Conservation (phyloP, 768 basidiomycete genomes). For the Termitomyces sp. region DNA sequence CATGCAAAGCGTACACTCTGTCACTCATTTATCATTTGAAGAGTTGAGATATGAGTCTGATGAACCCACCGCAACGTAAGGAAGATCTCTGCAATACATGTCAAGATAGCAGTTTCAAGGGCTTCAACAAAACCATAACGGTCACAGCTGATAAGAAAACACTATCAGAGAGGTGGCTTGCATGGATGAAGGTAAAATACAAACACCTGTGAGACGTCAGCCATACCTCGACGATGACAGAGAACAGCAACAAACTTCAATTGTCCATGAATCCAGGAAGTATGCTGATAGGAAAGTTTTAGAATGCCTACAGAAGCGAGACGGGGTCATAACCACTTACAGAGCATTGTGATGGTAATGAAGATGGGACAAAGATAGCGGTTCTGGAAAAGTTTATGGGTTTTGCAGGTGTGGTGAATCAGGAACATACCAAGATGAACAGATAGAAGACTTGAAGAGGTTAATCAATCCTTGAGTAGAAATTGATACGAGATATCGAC, state of each 20-base stretch:
- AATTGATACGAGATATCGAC: too few relatives aligned
- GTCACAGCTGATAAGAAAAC: background rate
- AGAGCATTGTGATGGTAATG: slow-evolving; percentile 13
- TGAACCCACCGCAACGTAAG: slow-evolving; percentile 7
- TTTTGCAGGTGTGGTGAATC: background rate
- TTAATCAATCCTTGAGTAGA: too few relatives aligned
- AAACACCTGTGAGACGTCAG: too few relatives aligned
- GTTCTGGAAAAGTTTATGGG: slow-evolving; percentile 5
- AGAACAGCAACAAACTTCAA: background rate
- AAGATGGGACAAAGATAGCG: slow-evolving; percentile 17
- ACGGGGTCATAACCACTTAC: background rate
- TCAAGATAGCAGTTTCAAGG: background rate
- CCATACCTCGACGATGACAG: too few relatives aligned
- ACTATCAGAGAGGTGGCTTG: too few relatives aligned
- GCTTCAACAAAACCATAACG: slow-evolving; percentile 12
- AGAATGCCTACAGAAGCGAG: too few relatives aligned
- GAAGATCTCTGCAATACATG: slow-evolving; percentile 7
- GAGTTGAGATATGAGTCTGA: too few relatives aligned
- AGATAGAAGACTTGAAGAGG: slow-evolving; percentile 7
- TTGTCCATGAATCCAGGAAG: slow-evolving; percentile 4
- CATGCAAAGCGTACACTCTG: slow-evolving; percentile 3
- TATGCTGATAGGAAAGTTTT: background rate
- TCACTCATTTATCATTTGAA: background rate
- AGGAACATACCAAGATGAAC: slow-evolving; percentile 4
- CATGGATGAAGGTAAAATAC: too few relatives aligned